Evolutionary conservation across 441 rosid species (phyloP).

Genomic region (Macaranga tanarius): DNA sequence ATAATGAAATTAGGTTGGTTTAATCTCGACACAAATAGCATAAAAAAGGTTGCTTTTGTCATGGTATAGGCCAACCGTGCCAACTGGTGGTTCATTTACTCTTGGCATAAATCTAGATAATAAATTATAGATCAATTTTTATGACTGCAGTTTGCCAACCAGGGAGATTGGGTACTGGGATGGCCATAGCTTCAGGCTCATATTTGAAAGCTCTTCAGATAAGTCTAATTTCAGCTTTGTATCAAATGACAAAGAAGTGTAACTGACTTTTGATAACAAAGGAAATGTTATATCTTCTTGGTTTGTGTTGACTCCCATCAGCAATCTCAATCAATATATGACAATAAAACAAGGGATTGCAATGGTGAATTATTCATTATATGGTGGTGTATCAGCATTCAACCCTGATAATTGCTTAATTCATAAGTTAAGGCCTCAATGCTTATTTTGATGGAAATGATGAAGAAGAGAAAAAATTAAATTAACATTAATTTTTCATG

Average conservation of each 20-base stretch:
- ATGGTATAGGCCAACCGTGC: not conserved
- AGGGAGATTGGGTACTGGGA: constrained; percentile 9
- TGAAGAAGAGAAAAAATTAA: too few species aligned
- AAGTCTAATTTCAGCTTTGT: constrained; percentile 8
- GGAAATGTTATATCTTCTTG: not conserved
- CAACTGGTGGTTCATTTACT: not conserved
- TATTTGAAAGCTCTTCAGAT: not conserved
- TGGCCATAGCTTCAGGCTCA: not conserved
- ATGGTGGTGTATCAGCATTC: too few species aligned
- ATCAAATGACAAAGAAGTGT: not conserved
- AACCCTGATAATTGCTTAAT: not conserved
- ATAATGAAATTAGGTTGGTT: constrained; percentile 1
- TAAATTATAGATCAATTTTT: not conserved
- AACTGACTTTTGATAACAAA: not conserved
- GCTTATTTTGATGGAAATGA: not conserved
- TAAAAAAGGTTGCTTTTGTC: not conserved
- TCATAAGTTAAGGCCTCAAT: not conserved
- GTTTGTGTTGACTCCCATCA: not conserved
- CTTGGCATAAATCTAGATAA: constrained; percentile 2
- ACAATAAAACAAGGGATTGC: not conserved
- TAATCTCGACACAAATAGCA: not conserved
- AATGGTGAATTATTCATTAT: not conserved
- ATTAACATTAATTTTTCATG: constrained; percentile 6
- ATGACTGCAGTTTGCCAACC: not conserved
- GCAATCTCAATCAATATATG: not conserved